Conservation (phyloP, 2,329 filamentous ascomycete genomes). For the Thelonectria discophora region DNA sequence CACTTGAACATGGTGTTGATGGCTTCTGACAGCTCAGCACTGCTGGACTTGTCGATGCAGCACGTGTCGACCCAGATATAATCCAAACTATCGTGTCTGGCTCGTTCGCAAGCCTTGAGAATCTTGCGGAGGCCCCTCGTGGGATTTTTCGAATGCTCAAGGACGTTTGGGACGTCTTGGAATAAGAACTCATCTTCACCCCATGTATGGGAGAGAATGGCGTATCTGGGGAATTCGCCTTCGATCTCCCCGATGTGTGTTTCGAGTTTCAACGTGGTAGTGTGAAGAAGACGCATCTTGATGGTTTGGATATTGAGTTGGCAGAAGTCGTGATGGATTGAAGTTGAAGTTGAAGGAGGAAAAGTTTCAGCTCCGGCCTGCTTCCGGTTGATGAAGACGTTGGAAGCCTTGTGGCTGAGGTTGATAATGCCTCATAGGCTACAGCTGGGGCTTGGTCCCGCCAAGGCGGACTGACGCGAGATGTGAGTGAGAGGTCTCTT, state of each 20-base stretch:
- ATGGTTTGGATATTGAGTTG: no score
- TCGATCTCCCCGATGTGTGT: background rate
- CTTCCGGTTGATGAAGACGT: no score
- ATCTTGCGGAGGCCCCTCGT: background rate
- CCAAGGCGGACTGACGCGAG: no score
- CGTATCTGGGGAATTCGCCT: background rate
- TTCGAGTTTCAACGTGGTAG: background rate
- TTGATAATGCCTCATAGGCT: no score
- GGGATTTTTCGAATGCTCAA: background rate
- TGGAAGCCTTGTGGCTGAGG: no score
- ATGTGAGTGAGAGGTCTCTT: no score
- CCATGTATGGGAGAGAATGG: slow-evolving; percentile 13
- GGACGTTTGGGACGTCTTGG: background rate
- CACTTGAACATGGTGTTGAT: slow-evolving; percentile 18
- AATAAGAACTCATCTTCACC: slow-evolving; percentile 1
- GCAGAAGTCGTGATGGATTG: no score
- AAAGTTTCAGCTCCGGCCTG: no score
- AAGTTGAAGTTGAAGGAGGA: no score
- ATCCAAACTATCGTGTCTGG: background rate
- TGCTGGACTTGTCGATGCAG: slow-evolving; percentile 12
- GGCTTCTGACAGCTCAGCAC: slow-evolving; percentile 3
- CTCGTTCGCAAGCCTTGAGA: background rate
- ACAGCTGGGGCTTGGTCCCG: no score
- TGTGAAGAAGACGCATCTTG: no score
- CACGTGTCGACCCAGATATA: slow-evolving; percentile 9